phyloP scores from a whole-genome alignment of 2,329 filamentous ascomycete genomes.

The Hymenoscyphus scutula region DNA sequence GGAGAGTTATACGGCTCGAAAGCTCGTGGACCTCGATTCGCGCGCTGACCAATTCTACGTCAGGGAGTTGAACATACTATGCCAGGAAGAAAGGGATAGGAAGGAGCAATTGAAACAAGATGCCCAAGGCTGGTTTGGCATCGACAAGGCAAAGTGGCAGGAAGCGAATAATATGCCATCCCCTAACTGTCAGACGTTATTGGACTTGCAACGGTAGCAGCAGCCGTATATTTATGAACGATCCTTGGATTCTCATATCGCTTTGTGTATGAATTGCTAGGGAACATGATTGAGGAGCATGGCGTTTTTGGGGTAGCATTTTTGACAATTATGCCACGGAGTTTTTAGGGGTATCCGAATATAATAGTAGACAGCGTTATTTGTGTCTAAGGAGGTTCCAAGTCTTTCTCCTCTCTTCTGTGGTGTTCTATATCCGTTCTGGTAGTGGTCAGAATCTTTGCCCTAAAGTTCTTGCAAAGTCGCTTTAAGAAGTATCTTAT shows the following conservation, averaged over 20 bases:
- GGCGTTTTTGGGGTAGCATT: constrained; percentile 25
- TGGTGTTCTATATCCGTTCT: not conserved
- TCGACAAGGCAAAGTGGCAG: constrained; percentile 58
- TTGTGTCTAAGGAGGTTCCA: not conserved
- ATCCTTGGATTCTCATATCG: constrained; percentile 3
- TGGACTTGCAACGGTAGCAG: constrained; percentile 39
- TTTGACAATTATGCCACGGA: constrained; percentile 3
- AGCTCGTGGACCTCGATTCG: constrained; percentile 73
- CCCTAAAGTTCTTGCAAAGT: too few species aligned
- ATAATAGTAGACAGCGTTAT: constrained; percentile 4
- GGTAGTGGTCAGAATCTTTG: not conserved
- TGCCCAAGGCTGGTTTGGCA: constrained; percentile 68
- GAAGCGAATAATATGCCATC: constrained; percentile 51
- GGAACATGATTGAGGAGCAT: constrained; percentile 24
- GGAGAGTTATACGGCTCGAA: constrained; percentile 62
- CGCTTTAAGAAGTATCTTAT: too few species aligned
- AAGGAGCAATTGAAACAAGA: constrained; percentile 57
- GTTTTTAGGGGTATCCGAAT: constrained; percentile 2
- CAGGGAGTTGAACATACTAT: constrained; percentile 63
- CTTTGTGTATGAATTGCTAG: constrained; percentile 21
- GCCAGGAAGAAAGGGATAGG: constrained; percentile 68
- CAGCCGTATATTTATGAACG: constrained; percentile 2
- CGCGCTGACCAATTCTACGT: constrained; percentile 74
- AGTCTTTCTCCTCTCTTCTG: not conserved
- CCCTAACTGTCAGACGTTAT: constrained; percentile 56